phyloP scores from a whole-genome alignment of 2,329 filamentous ascomycete genomes.

The Chaetomiaceae sp. region DNA sequence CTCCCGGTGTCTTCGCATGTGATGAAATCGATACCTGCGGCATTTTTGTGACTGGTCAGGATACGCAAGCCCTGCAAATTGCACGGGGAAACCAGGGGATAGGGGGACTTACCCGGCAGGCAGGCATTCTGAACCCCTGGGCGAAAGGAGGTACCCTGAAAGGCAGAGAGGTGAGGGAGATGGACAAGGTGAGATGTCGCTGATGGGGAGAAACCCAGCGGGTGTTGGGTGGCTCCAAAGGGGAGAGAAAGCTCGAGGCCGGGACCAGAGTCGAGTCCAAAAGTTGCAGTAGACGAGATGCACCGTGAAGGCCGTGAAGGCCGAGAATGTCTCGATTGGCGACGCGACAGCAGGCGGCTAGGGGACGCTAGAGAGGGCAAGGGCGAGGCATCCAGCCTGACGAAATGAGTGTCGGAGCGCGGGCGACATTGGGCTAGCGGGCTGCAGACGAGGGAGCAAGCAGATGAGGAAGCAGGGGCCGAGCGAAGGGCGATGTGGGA shows the following conservation, averaged over 20 bases:
- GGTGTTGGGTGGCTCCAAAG: background rate
- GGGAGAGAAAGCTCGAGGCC: conserved; percentile 1
- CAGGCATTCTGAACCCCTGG: conserved; percentile 1
- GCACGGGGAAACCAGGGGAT: background rate
- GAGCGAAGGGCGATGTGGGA: conserved; percentile 6
- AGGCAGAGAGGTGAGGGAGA: conserved; percentile 1
- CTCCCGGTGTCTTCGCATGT: conserved; percentile 6
- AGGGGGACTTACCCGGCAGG: background rate
- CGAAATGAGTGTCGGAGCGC: background rate
- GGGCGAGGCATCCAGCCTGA: conserved; percentile 3
- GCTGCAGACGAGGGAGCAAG: conserved; percentile 1
- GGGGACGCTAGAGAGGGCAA: conserved; percentile 5
- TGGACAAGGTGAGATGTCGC: background rate
- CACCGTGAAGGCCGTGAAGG: background rate
- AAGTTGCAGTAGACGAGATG: conserved; percentile 4
- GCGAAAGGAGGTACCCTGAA: background rate
- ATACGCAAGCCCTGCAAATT: conserved; percentile 5
- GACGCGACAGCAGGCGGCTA: conserved; percentile 1
- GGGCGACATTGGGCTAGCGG: background rate
- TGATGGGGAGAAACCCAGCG: background rate
- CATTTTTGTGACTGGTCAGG: conserved; percentile 13
- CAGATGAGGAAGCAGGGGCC: conserved; percentile 3
- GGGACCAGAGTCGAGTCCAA: background rate
- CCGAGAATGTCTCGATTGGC: background rate
- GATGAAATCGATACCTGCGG: conserved; percentile 7